phyloP scores from a whole-genome alignment of 225 moss, liverwort and hornwort genomes.

The Sphagnum contortum region DNA sequence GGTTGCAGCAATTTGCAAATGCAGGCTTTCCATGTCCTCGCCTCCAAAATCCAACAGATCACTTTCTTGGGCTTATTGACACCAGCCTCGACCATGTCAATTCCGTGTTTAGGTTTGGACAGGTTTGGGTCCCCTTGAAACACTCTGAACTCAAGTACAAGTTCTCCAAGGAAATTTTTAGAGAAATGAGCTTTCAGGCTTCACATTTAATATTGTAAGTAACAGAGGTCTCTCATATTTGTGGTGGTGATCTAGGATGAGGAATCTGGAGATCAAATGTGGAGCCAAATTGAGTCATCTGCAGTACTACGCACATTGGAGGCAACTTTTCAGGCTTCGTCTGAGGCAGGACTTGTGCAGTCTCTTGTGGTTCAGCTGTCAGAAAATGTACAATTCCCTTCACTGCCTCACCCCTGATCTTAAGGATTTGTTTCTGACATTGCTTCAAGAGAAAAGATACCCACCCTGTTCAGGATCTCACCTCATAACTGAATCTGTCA shows the following conservation, averaged over 20 bases:
- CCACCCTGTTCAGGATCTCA: too few species aligned
- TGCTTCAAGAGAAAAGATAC: too few species aligned
- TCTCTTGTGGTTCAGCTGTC: slow-evolving; percentile 40
- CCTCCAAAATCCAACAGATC: slow-evolving; percentile 42
- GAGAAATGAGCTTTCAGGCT: too few species aligned
- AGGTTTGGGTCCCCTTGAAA: too few species aligned
- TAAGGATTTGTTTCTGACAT: not conserved
- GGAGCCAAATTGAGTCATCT: slow-evolving; percentile 40
- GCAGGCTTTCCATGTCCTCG: slow-evolving; percentile 37
- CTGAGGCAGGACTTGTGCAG: slow-evolving; percentile 35
- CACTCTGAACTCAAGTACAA: too few species aligned
- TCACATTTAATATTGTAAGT: too few species aligned
- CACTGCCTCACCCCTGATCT: not conserved
- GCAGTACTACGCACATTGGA: slow-evolving; percentile 45
- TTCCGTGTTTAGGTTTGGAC: too few species aligned
- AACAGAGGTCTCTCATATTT: too few species aligned
- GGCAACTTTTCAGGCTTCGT: slow-evolving; percentile 35
- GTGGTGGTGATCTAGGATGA: too few species aligned
- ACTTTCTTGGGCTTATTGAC: slow-evolving; percentile 39
- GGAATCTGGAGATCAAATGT: slow-evolving; percentile 28
- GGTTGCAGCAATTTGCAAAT: slow-evolving; percentile 36
- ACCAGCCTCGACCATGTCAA: slow-evolving; percentile 37
- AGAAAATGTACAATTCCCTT: slow-evolving; percentile 21
- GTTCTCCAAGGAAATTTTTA: too few species aligned
- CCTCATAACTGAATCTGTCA: too few species aligned